Evolutionary conservation across 148 eudicot genomes (phyloP), one percentile per base, ranked within the genome.

Genomic region (Rheum nobile): DNA sequence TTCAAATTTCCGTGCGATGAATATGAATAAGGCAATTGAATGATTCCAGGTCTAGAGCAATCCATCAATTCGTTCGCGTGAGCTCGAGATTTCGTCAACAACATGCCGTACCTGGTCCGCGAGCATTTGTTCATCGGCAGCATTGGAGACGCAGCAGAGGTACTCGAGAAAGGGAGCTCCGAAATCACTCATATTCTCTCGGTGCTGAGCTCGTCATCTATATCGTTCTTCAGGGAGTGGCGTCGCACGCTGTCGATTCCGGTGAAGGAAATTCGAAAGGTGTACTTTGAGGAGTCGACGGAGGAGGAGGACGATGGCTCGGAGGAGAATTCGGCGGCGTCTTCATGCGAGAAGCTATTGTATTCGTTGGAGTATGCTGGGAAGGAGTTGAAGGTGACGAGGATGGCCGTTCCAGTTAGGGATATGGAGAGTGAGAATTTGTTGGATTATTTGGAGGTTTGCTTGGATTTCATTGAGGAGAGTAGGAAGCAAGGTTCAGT

Each of bases 361-460:
- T 94, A 89, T 72, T 75, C 79, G 28, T 44, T 91, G 83, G 98
- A 94, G 83, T 80, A 83, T 79, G 98, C 91, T 0, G 98, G 98
- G 8, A 87, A 94, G 80, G 98, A 94, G 75, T 90, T 90, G 87
- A 94, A 88, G 84, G 26, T 87, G n/a, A 88, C 83, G 78, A 91
- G 98, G 83, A 91, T 91, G 98, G 97, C 89, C 14, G 89, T 94
- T 14, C 89, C 97, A 6, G 42, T 94, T 71, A 84, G 85, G 72
- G 98, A 94, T 84, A 91, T 86, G 83, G 98, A 90, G 79, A 76
- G 82, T 74, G 96, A 91, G 82, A 81, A 94, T 86, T 79, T 94
- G 89, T 79, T 94, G 86, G 98, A 94, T 82, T 89, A 90, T 79
- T 85, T 94, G 88, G 97, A 94, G 50, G 89, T 78, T 59, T 91